Evolutionary conservation across 148 eudicot genomes (phyloP), one percentile per base, ranked within the genome.

Genomic region (Persicaria maculosa): DNA sequence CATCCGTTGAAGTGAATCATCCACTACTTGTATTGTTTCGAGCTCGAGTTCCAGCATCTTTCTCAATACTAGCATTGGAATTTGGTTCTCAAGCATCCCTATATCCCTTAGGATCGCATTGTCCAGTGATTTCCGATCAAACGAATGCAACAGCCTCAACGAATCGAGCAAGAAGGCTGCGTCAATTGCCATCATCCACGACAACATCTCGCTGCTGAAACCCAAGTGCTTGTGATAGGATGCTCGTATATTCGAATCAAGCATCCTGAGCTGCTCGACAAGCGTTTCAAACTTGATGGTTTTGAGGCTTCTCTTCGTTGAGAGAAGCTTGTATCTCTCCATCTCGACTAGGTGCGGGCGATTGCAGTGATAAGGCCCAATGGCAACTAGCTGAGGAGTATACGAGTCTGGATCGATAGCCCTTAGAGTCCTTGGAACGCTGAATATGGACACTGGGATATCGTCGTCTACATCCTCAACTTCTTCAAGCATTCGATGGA

Each of bases 141-240:
- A 8, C 44, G 9, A 20, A 20, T 5, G 36, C 68, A 22, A 62
- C 59, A 75, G 31, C 4, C 43, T 31, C 2, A 77, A 70, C 19
- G 84, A 57, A 55, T 84, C 84, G 4, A 86, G 78, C 61, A 86
- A 43, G 76, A 84, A 82, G 5, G 75, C 47, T 3, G 80, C 72
- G 22, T 86, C 87, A 17, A 86, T 80, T 0, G 83, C 83, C 84
- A 86, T 86, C 78, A 82, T 80, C 85, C 86, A 86, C n/a, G 81
- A 78, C 5, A 86, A 47, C 0, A 83, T 77, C 62, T 84, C 79
- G 5, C 70, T 48, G 8, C 71, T 76, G 5, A 84, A 52, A 47
- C 82, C 84, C 75, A 86, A 75, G 47, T 80, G 80, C 22, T 19
- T 80, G 68, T 86, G 87, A 47, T 82, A 86, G 47, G 77, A 80